Percentiles rank a stretch among this genome's conserved stretches.
Evolutionary conservation across 371 early-diverging fungal genomes (phyloP).

Genomic region (Mucor plumbeus): DNA sequence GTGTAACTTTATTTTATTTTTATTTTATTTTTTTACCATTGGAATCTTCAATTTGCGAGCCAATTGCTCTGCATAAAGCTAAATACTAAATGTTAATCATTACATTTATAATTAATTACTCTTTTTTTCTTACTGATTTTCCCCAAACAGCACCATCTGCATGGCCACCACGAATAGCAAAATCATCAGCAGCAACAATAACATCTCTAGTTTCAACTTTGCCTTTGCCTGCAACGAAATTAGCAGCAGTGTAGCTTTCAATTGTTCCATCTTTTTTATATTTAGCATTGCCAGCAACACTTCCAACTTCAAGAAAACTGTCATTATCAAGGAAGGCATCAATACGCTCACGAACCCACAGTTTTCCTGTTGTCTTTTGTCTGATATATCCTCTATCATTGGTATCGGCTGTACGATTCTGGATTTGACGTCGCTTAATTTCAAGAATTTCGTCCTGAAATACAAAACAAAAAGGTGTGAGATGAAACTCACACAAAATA

Average conservation of each 20-base stretch:
- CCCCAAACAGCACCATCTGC: constrained; percentile 55
- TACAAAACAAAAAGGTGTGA: neutral
- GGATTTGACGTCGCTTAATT: constrained; percentile 31
- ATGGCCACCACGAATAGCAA: constrained; percentile 55
- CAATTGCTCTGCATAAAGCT: constrained; percentile 38
- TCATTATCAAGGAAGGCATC: constrained; percentile 39
- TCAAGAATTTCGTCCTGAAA: constrained; percentile 40
- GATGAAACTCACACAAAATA: neutral
- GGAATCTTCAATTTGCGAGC: constrained; percentile 47
- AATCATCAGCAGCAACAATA: constrained; percentile 52
- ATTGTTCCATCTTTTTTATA: constrained; percentile 38
- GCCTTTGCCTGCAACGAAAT: constrained; percentile 50
- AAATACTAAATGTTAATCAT: neutral
- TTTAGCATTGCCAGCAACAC: constrained; percentile 43
- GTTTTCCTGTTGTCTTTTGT: constrained; percentile 50
- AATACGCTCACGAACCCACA: constrained; percentile 54
- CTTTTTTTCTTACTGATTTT: constrained; percentile 28
- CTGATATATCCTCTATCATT: constrained; percentile 43
- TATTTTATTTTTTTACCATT: constrained; percentile 23
- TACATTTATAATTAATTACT: too few species aligned
- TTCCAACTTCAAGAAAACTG: constrained; percentile 45
- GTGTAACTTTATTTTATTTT: too few species aligned
- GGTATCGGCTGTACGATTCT: constrained; percentile 39
- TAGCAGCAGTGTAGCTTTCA: constrained; percentile 40
- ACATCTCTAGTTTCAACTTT: constrained; percentile 34